Evolutionary conservation across 176 grass and related monocot species (phyloP).

Genomic region (Carex littledalei): DNA sequence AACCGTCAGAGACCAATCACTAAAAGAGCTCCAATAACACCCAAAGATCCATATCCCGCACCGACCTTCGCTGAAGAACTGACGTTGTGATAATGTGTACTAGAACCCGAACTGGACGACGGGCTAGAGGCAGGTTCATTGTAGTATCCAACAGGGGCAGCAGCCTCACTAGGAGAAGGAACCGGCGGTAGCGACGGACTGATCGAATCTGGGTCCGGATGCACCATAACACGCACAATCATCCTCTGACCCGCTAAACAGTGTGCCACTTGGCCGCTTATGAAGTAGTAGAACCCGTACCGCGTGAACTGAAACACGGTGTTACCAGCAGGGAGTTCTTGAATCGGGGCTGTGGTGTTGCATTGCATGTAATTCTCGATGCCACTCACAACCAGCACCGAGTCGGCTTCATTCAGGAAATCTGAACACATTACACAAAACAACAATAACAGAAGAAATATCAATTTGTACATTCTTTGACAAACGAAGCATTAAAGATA

Average conservation of each 20-base stretch:
- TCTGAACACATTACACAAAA: constrained; percentile 1
- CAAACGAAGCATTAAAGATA: background rate
- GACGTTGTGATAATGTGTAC: background rate
- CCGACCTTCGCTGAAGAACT: background rate
- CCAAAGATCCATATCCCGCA: background rate
- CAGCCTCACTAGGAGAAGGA: background rate
- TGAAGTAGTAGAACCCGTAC: constrained; percentile 34
- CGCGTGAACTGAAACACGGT: constrained; percentile 9
- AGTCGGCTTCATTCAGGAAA: constrained; percentile 35
- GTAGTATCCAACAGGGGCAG: background rate
- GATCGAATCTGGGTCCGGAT: background rate
- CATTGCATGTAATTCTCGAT: constrained; percentile 14
- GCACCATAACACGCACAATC: constrained; percentile 28
- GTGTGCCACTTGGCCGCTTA: constrained; percentile 13
- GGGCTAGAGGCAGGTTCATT: background rate
- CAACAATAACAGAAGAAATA: background rate
- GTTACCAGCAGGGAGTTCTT: constrained; percentile 3
- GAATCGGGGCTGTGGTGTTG: constrained; percentile 23
- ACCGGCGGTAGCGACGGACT: background rate
- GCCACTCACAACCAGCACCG: constrained; percentile 29
- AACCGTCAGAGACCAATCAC: background rate
- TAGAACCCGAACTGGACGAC: background rate
- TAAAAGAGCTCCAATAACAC: background rate
- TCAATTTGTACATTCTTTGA: background rate
- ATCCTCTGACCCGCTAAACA: constrained; percentile 27